Base-by-base conservation (phyloP, 1,139 yeast species). In the Groenewaldozyma sp. region DNA sequence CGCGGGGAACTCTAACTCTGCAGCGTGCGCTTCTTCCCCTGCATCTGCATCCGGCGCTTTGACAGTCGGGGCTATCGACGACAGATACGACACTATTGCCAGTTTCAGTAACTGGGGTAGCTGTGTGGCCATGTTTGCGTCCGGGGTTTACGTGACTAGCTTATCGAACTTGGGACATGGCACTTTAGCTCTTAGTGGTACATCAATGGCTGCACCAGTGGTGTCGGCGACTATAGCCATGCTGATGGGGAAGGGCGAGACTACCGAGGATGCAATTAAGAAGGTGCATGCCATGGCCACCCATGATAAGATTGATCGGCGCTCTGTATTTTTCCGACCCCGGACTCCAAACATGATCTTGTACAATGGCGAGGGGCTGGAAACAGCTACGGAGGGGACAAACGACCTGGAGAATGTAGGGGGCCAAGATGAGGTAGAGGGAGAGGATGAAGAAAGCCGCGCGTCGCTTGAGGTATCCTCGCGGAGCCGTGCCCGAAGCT, bases 11-110 rank as follows among this genome's bases (percentile, higher is more conserved):
- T 71, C 80, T 24, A 78, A 82, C 53, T 61, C 71, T 19, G 78
- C 84, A 53, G 94, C 96, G 0, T 87, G 96, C 55, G 61, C 70
- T 41, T 72, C 82, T 3, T 80, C 93, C 31, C 95, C 95, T 0
- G 94, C 93, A 0, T 76, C 88, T 28, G 77, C 94, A 0, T 59
- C 64, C 1, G 63, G 64, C 35, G 93, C 91, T 0, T 74, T 86
- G 2, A 81, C 95, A 0, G 95, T 87, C 2, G 96, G 95, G 0
- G 95, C 96, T 2, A 76, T 86, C 37, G 93, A 86, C 56, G 94
- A 82, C 53, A 58, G 70, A 28, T 69, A 69, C 19, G 94, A 84
- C 50, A 57, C 70, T 1, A 67, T 86, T 31, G 93, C 96, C 0
- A 59, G 72, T 6, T 88, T 87, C 54, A 76, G 94, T 18, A 87